A percentile compares a stretch with the other conserved stretches of the same genome.
Evolutionary conservation across 495 filamentous ascomycete species (phyloP).

Genomic region (Monascus purpureus): DNA sequence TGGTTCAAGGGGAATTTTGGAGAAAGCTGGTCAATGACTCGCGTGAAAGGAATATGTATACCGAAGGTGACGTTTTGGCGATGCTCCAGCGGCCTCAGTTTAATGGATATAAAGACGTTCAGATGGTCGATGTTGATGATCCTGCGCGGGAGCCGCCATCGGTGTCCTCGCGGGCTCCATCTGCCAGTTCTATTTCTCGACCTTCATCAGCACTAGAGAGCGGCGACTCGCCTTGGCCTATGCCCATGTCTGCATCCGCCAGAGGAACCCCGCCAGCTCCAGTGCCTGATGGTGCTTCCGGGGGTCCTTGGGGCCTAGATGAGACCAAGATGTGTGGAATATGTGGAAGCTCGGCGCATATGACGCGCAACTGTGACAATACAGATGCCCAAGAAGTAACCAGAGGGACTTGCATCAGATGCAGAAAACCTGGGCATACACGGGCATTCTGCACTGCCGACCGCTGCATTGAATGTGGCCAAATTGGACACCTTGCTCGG

Average conservation of each 20-base stretch:
- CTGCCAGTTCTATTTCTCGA: slow-evolving; percentile 10
- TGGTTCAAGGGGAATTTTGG: slow-evolving; percentile 86
- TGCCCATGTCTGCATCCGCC: slow-evolving; percentile 14
- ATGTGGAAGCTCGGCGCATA: slow-evolving; percentile 36
- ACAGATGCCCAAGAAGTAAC: slow-evolving; percentile 20
- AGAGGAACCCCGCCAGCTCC: slow-evolving; percentile 12
- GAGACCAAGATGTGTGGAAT: slow-evolving; percentile 24
- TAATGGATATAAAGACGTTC: slow-evolving; percentile 29
- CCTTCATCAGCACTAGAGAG: slow-evolving; percentile 10
- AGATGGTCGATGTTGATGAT: slow-evolving; percentile 30
- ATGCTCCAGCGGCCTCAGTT: slow-evolving; percentile 38
- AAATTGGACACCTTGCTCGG: slow-evolving; percentile 24
- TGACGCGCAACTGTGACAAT: slow-evolving; percentile 35
- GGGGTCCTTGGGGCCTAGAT: slow-evolving; percentile 32
- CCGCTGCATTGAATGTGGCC: slow-evolving; percentile 34
- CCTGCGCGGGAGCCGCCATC: slow-evolving; percentile 4
- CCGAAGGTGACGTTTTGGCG: slow-evolving; percentile 46
- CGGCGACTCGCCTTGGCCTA: slow-evolving; percentile 10
- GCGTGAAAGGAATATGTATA: slow-evolving; percentile 58
- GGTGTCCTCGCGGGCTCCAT: slow-evolving; percentile 7
- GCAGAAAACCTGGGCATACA: slow-evolving; percentile 25
- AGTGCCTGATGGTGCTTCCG: slow-evolving; percentile 25
- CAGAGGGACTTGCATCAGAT: slow-evolving; percentile 30
- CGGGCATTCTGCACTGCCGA: slow-evolving; percentile 22
- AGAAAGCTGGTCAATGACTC: slow-evolving; percentile 69